A percentile compares a stretch with the other conserved stretches of the same genome.
phyloP scores from a whole-genome alignment of 1,284 basidiomycete genomes.

The Pseudozyma sp. region DNA sequence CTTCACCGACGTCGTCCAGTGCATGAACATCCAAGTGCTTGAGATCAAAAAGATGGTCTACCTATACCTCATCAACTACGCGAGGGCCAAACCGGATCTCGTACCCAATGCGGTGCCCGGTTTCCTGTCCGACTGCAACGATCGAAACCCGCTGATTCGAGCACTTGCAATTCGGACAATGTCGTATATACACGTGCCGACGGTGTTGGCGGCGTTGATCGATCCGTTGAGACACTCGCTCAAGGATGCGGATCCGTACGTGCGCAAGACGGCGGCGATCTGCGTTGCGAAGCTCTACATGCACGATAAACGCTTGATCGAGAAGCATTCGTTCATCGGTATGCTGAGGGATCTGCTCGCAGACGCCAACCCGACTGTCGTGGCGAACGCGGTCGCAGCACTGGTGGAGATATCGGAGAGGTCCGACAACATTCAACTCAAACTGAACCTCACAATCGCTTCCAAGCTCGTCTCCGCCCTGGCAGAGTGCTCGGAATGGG shows the following conservation, averaged over 20 bases:
- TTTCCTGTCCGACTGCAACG: constrained; percentile 91
- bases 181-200: constrained; percentile 83
- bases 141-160: constrained; percentile 89
- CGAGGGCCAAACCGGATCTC: constrained; percentile 85
- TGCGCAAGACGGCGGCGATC: constrained; percentile 94
- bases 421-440: constrained; percentile 85
- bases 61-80: constrained; percentile 87
- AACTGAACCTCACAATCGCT: constrained; percentile 82
- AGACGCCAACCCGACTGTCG: constrained; percentile 92
- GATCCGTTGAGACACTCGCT: constrained; percentile 88
- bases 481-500: constrained; percentile 95
- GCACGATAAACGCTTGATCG: constrained; percentile 84
- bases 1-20: constrained; percentile 85
- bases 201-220: constrained; percentile 76
- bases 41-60: constrained; percentile 94
- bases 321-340: constrained; percentile 85
- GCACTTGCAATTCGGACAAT: constrained; percentile 93
- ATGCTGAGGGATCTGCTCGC: constrained; percentile 87
- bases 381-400: constrained; percentile 93
- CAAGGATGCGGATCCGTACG: constrained; percentile 90
- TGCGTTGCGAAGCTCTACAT: constrained; percentile 89
- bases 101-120: constrained; percentile 87
- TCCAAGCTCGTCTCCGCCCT: constrained; percentile 86
- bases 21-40: constrained; percentile 85
- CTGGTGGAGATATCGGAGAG: constrained; percentile 89